These are phyloP conservation scores for Cryoendolithus antarcticus DNA, from an alignment of 2,329 filamentous ascomycete species.

Conservation along the genomic window DNA sequence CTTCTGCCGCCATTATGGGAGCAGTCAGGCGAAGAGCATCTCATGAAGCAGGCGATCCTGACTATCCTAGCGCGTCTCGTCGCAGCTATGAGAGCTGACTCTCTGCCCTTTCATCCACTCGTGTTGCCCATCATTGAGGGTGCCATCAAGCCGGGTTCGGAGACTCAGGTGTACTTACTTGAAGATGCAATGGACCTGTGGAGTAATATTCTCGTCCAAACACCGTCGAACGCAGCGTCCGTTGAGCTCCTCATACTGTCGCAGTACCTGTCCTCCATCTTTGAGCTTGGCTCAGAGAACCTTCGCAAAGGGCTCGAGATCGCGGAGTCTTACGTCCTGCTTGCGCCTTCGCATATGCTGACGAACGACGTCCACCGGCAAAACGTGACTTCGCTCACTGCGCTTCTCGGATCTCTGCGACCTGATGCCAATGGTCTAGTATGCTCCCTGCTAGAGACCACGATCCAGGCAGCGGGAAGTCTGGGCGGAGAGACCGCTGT, in stretches of 20 bases:
- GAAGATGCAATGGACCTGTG: constrained; percentile 89
- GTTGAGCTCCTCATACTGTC: constrained; percentile 31
- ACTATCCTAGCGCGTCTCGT: constrained; percentile 75
- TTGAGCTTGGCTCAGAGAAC: constrained; percentile 36
- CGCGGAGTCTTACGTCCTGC: constrained; percentile 36
- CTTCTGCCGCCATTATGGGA: constrained; percentile 77
- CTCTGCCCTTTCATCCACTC: constrained; percentile 63
- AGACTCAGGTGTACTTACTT: constrained; percentile 66
- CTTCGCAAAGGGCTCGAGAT: constrained; percentile 38
- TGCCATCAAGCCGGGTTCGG: constrained; percentile 63
- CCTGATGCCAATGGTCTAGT: constrained; percentile 36
- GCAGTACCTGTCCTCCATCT: constrained; percentile 34
- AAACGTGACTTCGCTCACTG: constrained; percentile 28
- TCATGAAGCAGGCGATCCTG: constrained; percentile 89
- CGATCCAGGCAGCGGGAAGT: constrained; percentile 40
- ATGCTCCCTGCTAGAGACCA: constrained; percentile 33
- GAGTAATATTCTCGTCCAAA: constrained; percentile 60
- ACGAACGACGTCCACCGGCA: constrained; percentile 28
- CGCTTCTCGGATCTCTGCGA: constrained; percentile 28
- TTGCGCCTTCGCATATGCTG: constrained; percentile 35
- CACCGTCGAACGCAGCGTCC: constrained; percentile 27
- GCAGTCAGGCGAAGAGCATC: constrained; percentile 69
- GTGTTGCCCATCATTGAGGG: constrained; percentile 74
- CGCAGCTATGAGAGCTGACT: constrained; percentile 69
- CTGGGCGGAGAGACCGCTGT: constrained; percentile 37